These are phyloP conservation scores for Apiotrichum porosum DNA, from an alignment of 1,284 basidiomycete species.

Conservation along the genomic window DNA sequence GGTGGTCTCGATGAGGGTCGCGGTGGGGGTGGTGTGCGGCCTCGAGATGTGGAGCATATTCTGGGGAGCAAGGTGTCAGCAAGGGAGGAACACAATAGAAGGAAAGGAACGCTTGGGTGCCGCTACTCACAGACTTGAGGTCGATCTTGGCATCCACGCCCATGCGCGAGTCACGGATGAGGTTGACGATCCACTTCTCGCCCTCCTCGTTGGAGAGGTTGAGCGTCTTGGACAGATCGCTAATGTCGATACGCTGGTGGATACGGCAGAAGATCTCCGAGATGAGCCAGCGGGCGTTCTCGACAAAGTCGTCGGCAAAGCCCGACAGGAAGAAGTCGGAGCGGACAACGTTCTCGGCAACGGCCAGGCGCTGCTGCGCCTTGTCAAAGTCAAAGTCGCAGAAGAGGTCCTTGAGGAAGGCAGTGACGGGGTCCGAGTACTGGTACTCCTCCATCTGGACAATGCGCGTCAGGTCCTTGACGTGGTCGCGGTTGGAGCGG, in stretches of 20 bases:
- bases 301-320: slow-evolving; percentile 87
- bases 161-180: slow-evolving; percentile 93
- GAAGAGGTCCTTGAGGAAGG: slow-evolving; percentile 89
- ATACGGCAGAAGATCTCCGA: slow-evolving; percentile 97
- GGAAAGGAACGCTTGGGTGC: too few species aligned
- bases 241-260: slow-evolving; percentile 92
- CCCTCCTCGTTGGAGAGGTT: slow-evolving; percentile 90
- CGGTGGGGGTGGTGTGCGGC: slow-evolving; percentile 83
- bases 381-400: slow-evolving; percentile 87
- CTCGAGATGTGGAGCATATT: slow-evolving; percentile 95
- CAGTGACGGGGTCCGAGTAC: slow-evolving; percentile 87
- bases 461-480: slow-evolving; percentile 82
- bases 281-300: slow-evolving; percentile 90
- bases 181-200: slow-evolving; percentile 98
- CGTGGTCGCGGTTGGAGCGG: slow-evolving; percentile 64
- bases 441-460: slow-evolving; percentile 92
- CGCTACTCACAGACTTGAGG: slow-evolving; percentile 70
- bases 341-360: slow-evolving; percentile 76
- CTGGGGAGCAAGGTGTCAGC: slow-evolving; percentile 55
- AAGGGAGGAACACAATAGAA: background rate
- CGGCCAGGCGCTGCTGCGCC: slow-evolving; percentile 74
- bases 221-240: slow-evolving; percentile 85
- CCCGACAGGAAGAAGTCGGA: slow-evolving; percentile 93
- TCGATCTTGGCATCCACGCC: slow-evolving; percentile 95
- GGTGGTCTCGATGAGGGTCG: slow-evolving; percentile 93